Base-by-base conservation (phyloP, 306 rosid genomes). In the Adenanthera pavonina region DNA sequence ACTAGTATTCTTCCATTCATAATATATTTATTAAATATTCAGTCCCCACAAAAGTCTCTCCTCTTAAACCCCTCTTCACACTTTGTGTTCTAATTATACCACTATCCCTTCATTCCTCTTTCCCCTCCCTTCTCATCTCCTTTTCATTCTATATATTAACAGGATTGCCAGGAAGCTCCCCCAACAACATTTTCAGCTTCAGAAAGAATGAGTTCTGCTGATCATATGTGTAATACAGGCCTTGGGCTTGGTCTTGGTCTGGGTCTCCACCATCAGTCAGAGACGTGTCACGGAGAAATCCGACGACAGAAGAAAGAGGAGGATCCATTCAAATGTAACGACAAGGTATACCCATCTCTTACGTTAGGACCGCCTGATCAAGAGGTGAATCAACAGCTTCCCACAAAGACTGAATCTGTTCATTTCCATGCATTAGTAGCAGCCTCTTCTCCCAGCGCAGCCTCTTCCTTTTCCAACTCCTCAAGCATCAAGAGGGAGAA, bases 401-500 rank as follows among this genome's bases (percentile, higher is more conserved):
- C 59, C 0, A 52, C 76, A 3, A 85, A 79, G 56, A 72, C 25
- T 13, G 83, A 83, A 66, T 61, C 83, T 0, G 80, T 33, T 61
- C 52, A 87, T 35, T 69, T 78, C 14, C 87, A 20, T 15, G 81
- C 51, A 12, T 90, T 15, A 59, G 30, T 25, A 25, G 30, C 30
- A 25, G 81, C 71, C 3, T 86, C 92, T 57, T 88, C 92, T 48
- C 86, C 79, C 16, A 84, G 90, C 69, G 83, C 88, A 6, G 87
- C 77, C 6, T 86, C 97, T 65, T 92, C 97, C 13, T 89, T 95
- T 67, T 92, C 98, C 10, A 90, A 92, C 77, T 92, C 93, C 0
- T 87, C 84, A 7, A 86, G 84, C 76, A 84, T 86, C 87, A 93
- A 93, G 89, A 90, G 93, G 90, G 99, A 93, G 75, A 88, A 92